Conservation (phyloP, 257 asterid genomes). For the Solanum chmielewskii region DNA sequence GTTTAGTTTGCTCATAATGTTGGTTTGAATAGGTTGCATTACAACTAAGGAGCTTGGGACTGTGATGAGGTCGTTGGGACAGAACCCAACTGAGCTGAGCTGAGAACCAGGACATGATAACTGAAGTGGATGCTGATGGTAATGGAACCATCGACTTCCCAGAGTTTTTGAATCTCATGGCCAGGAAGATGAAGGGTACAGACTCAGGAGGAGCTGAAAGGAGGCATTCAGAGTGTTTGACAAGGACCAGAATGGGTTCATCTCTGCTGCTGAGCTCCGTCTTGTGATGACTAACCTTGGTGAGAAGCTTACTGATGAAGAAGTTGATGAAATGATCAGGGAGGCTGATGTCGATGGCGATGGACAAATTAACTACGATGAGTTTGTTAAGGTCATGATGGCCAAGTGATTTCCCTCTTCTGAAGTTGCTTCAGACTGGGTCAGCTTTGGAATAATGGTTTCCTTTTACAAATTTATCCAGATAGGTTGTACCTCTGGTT, state of each 20-base stretch:
- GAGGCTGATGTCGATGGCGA: constrained; percentile 59
- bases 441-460: constrained; percentile 7
- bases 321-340: constrained; percentile 56
- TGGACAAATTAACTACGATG: constrained; percentile 50
- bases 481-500: constrained; percentile 14
- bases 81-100: constrained; percentile 62
- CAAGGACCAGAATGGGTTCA: constrained; percentile 58
- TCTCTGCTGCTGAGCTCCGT: constrained; percentile 58
- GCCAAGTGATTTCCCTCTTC: constrained; percentile 30
- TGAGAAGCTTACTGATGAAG: constrained; percentile 57
- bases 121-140: constrained; percentile 59
- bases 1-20: background rate
- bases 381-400: constrained; percentile 59
- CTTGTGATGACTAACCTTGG: constrained; percentile 58
- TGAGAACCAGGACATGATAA: constrained; percentile 62
- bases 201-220: constrained; percentile 54
- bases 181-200: constrained; percentile 55
- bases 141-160: constrained; percentile 56
- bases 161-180: constrained; percentile 54
- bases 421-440: background rate
- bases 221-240: constrained; percentile 59
- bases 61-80: constrained; percentile 59
- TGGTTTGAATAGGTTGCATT: constrained; percentile 38
- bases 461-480: constrained; percentile 6
- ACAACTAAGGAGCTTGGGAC: constrained; percentile 65